Base-by-base conservation (phyloP, 2,329 filamentous ascomycete genomes). In the Scytalidium sp. region DNA sequence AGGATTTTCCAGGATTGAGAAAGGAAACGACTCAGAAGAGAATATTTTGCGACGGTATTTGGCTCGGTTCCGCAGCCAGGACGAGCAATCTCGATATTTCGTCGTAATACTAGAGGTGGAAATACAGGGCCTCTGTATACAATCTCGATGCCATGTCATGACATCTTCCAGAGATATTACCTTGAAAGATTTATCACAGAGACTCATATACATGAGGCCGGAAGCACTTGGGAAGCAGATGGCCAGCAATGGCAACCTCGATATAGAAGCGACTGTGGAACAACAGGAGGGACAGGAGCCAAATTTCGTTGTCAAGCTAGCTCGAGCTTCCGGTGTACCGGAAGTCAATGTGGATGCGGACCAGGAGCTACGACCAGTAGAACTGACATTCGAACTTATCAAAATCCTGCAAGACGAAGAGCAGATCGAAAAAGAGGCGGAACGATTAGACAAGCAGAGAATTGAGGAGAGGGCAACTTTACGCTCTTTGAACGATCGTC, bases 61-160 rank as follows among this genome's bases (percentile, higher is more conserved):
- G 32, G 22, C 47, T 45, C 47, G 47, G 41, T 50, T 50, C 20
- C 47, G 41, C 27, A 3, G 15, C 3, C 19, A 45, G 41, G 19
- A 5, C 2, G 29, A 27, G 13, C 27, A 32, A n/a, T 50, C 6
- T 45, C 4, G n/a, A 3, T 41, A 50, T 17, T 19, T 50, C 13
- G 29, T 50, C 3, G 41, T 50, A 41, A 13, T 50, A 13, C 21
- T 50, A 3, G 42, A 45, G 21, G 39, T 45, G 15, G 21, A 25
- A 36, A 4, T 25, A 45, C 21, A 22, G 5, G 29, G 9, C 10
- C 17, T n/a, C 19, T 42, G 45, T 8, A 6, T 39, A 11, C 19
- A 22, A 19, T 25, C 42, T 50, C 47, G 47, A 45, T 50, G 47
- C 20, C 47, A 50, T 22, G 42, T 50, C 22, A 50, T 50, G 47